Base-by-base conservation (phyloP, 306 rosid genomes). In the Mimosa bimucronata region DNA sequence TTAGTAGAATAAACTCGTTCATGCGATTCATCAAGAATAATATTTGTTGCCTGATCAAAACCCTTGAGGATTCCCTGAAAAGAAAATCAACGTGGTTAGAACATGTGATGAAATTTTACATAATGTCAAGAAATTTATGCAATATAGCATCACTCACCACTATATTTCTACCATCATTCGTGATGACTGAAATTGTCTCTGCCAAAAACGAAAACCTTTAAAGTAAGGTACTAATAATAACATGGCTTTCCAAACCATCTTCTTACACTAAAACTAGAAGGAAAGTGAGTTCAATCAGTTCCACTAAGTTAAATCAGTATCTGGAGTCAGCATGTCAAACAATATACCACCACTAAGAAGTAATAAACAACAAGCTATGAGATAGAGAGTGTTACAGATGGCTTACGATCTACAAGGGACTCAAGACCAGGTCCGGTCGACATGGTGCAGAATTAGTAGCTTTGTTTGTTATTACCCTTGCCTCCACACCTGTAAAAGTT, bases 1-100 rank as follows among this genome's bases (percentile, higher is more conserved):
- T 93, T 93, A 46, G 99, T 95, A 21, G 99, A 95, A 83, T 84
- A 95, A 77, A 95, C 99, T 14, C 97, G 94, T 83, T 95, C 99
- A 79, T 91, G 97, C 55, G 98, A 95, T 81, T 95, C 99, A 79
- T 95, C 99, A 19, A 95, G 98, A 82, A 95, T 95, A n/a, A 93
- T 95, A 79, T 95, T 95, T 16, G 99, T 95, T 62, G 99, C 97
- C 91, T 91, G 99, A 81, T 95, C 98, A 82, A 92, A 95, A 79
- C 98, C 98, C 84, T 91, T 95, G 85, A 95, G 83, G 44, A 93
- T 76, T 64, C 98, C 98, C 98, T 93, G 74, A 80, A 80, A 11
- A 66, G 58, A 45, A 79, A 71, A 73, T 1, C 60, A 57, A 26
- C 19, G 48, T 41, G 16, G 25, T 38, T 14, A 73, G 62, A 79